phyloP scores from a whole-genome alignment of 176 grass and related monocot species.

The Puccinellia tenuiflora region DNA sequence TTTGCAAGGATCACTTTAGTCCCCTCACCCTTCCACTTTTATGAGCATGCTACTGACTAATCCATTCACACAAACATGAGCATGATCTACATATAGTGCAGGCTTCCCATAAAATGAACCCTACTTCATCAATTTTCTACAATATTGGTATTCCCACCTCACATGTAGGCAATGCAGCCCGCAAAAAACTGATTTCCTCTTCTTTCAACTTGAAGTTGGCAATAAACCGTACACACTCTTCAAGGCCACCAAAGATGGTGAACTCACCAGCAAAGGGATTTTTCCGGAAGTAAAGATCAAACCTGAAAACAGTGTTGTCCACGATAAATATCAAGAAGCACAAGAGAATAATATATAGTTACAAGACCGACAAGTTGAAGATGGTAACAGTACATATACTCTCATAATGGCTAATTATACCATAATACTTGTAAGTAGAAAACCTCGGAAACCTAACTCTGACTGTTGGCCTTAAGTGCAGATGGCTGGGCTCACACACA shows the following conservation, averaged over 20 bases:
- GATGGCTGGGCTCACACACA: background rate
- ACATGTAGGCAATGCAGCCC: constrained; percentile 56
- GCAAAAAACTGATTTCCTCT: constrained; percentile 75
- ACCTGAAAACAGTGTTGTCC: constrained; percentile 44
- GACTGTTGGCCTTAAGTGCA: background rate
- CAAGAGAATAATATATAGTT: background rate
- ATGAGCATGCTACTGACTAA: background rate
- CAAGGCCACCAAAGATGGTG: constrained; percentile 89
- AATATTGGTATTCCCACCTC: constrained; percentile 48
- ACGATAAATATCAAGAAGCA: background rate
- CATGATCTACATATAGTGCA: background rate
- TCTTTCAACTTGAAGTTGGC: constrained; percentile 86
- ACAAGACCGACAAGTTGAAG: background rate
- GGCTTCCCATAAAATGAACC: background rate
- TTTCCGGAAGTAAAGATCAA: constrained; percentile 95
- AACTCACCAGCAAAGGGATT: constrained; percentile 91
- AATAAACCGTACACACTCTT: constrained; percentile 91
- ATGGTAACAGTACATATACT: background rate
- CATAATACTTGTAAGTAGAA: background rate
- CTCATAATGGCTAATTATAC: background rate
- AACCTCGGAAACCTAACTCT: background rate
- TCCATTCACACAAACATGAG: background rate
- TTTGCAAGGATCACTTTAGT: background rate
- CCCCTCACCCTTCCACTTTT: background rate
- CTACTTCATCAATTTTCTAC: background rate